These are phyloP conservation scores for Scleroderma bovista DNA, from an alignment of 768 basidiomycete genomes.

Conservation along the genomic window DNA sequence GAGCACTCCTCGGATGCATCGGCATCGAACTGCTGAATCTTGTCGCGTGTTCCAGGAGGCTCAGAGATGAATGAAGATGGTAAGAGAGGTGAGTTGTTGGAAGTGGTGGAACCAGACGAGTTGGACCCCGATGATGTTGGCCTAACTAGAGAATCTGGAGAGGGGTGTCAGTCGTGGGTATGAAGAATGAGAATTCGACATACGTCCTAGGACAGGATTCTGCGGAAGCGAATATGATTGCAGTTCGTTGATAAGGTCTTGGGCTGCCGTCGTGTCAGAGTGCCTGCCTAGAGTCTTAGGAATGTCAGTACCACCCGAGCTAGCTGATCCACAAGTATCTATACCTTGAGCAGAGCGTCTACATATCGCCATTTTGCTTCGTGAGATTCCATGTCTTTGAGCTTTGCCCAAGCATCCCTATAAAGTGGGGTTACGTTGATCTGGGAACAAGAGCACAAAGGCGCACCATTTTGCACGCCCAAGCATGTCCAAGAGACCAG, in stretches of 20 bases:
- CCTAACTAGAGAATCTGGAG: slow-evolving; percentile 30
- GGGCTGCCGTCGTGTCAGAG: slow-evolving; percentile 76
- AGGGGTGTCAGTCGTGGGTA: background rate
- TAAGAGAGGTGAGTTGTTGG: slow-evolving; percentile 31
- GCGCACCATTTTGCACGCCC: slow-evolving; percentile 88
- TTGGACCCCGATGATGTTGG: slow-evolving; percentile 52
- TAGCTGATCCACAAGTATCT: no score
- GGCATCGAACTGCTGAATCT: slow-evolving; percentile 11
- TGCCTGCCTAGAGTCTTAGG: slow-evolving; percentile 72
- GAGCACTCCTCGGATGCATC: slow-evolving; percentile 28
- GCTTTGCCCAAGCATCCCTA: slow-evolving; percentile 96
- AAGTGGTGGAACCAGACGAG: slow-evolving; percentile 60
- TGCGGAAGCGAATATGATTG: slow-evolving; percentile 69
- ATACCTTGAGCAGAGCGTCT: slow-evolving; percentile 77
- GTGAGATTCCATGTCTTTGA: slow-evolving; percentile 68
- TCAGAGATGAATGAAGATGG: slow-evolving; percentile 6
- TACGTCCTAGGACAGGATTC: slow-evolving; percentile 64
- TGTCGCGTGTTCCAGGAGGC: slow-evolving; percentile 13
- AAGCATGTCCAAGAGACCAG: slow-evolving; percentile 87
- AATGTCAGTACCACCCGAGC: background rate
- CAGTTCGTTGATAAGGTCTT: slow-evolving; percentile 69
- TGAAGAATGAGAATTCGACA: slow-evolving; percentile 17
- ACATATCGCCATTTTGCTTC: slow-evolving; percentile 92
- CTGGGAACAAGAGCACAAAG: slow-evolving; percentile 4
- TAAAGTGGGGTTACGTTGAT: slow-evolving; percentile 2